Evolutionary conservation across 495 filamentous ascomycete species (phyloP).

Genomic region (Annulohypoxylon stygium): DNA sequence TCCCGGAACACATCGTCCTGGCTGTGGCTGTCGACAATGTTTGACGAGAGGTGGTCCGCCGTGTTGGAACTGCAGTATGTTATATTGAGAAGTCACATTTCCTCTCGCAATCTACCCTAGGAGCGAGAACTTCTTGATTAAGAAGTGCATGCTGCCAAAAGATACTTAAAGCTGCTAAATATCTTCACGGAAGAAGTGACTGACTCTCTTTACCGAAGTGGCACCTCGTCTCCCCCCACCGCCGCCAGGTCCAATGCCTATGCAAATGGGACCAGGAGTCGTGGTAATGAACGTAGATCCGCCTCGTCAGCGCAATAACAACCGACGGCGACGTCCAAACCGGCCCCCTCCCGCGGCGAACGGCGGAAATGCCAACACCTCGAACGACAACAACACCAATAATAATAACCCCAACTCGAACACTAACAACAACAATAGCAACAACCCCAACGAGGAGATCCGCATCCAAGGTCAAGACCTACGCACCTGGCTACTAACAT

Average conservation of each 20-base stretch:
- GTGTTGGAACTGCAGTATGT: conserved; percentile 57
- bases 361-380: neutral
- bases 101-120: neutral
- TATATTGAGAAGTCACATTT: neutral
- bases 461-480: conserved; percentile 59
- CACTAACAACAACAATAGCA: conserved; percentile 7
- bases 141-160: neutral
- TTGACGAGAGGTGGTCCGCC: conserved; percentile 52
- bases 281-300: conserved; percentile 33
- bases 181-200: neutral
- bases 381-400: neutral
- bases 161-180: neutral
- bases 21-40: conserved; percentile 59
- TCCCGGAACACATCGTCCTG: conserved; percentile 57
- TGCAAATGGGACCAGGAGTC: conserved; percentile 30
- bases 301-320: conserved; percentile 17
- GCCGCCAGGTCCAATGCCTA: conserved; percentile 35
- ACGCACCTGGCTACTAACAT: conserved; percentile 60
- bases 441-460: conserved; percentile 25
- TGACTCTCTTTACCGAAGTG: conserved; percentile 14
- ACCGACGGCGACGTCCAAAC: conserved; percentile 26
- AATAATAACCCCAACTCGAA: neutral
- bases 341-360: conserved; percentile 13
- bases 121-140: neutral
- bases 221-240: conserved; percentile 56